Evolutionary conservation across 2,329 filamentous ascomycete genomes (phyloP), one percentile per base, ranked within the genome.

Genomic region (Scedosporium apiospermum): DNA sequence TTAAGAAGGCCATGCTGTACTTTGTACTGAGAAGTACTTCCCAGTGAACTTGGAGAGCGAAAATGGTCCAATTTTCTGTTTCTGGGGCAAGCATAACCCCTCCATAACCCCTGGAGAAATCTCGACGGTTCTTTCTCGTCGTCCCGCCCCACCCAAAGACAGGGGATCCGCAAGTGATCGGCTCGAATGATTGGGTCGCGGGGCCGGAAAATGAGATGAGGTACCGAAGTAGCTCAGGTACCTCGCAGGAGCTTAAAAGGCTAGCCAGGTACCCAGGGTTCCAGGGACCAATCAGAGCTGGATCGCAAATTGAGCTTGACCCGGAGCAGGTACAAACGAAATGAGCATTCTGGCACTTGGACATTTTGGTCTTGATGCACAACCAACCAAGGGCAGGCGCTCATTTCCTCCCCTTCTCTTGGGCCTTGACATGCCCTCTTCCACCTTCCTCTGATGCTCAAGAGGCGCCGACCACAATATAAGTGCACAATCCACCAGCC

Each of bases 261-360:
- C 34, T 59, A 59, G 57, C 27, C 57, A 59, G 57, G 57, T 21
- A 59, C 57, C 18, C 38, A 42, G 14, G n/a, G 7, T 4, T 10
- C 3, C n/a, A 38, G 18, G 30, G 18, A n/a, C 57, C 57, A 59
- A 59, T 59, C 57, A 59, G 57, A 6, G 2, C 2, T 5, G 6
- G 57, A 59, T 42, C 57, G 57, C 57, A 59, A 58, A 44, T 42
- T 59, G 57, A 59, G 57, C 14, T 42, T 38, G 18, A 9, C 3
- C 30, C 27, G 41, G 57, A 26, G 23, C 16, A 58, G 51, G 51
- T 58, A 38, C 57, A 59, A 59, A 42, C n/a, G 57, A 59, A 59
- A 59, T 59, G 57, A 59, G 30, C 27, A 6, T 59, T 55, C 23
- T 38, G 10, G 34, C 34, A 38, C 34, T 38, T 38, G 34, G 51